Conservation (phyloP, 1,139 yeast genomes). For the Blastobotrys proliferans region DNA sequence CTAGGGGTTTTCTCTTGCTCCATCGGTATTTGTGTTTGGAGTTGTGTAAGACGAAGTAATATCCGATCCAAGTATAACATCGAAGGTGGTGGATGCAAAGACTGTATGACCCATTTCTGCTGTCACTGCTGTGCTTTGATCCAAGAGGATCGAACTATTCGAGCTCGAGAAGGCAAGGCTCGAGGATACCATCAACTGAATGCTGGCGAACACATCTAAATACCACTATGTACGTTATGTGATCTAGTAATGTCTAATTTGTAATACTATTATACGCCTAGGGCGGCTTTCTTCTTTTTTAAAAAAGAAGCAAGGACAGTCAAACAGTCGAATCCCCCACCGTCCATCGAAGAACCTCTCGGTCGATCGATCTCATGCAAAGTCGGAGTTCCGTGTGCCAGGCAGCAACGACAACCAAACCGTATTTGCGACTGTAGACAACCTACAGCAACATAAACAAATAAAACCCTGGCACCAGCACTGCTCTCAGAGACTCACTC, state of each 20-base stretch:
- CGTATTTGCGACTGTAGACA: no score
- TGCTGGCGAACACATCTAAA: background rate
- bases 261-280: no score
- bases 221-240: background rate
- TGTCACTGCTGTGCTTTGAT: slow-evolving; percentile 10
- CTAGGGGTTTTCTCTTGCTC: background rate
- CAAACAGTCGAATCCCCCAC: no score
- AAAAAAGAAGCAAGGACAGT: no score
- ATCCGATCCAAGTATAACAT: slow-evolving; percentile 8
- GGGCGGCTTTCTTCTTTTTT: no score
- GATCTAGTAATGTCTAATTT: background rate
- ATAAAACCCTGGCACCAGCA: no score
- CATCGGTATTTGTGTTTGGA: slow-evolving; percentile 4
- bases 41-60: slow-evolving; percentile 2
- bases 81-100: slow-evolving; percentile 4
- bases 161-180: background rate
- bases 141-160: slow-evolving; percentile 6
- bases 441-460: no score
- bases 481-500: no score
- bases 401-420: no score
- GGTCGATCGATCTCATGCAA: no score
- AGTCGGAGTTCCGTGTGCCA: no score
- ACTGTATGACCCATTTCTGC: slow-evolving; percentile 6
- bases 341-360: no score
- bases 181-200: slow-evolving; percentile 1